Conservation (phyloP, 2,329 filamentous ascomycete species). For the Ophiostoma perfectum region DNA sequence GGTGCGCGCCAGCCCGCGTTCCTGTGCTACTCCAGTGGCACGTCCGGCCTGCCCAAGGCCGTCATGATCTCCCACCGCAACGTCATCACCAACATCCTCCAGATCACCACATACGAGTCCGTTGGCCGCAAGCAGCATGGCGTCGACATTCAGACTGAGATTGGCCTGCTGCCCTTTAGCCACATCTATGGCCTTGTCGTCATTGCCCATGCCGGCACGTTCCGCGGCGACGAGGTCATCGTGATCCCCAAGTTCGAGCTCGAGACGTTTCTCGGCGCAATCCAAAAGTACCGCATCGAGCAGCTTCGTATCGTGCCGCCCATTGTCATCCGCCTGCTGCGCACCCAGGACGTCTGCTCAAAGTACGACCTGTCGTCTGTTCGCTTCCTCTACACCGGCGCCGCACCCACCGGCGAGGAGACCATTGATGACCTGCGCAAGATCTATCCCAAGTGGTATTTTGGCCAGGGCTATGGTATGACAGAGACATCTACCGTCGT, state of each 20-base stretch:
- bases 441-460: constrained; percentile 56
- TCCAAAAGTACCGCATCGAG: constrained; percentile 63
- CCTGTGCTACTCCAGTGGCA: constrained; percentile 66
- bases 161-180: constrained; percentile 67
- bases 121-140: constrained; percentile 31
- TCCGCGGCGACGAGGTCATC: constrained; percentile 65
- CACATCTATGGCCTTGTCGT: constrained; percentile 75
- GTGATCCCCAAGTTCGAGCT: constrained; percentile 71
- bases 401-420: constrained; percentile 70
- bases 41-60: constrained; percentile 68
- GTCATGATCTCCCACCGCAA: constrained; percentile 74
- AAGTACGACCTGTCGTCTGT: constrained; percentile 70
- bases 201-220: constrained; percentile 59
- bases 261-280: constrained; percentile 51
- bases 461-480: constrained; percentile 70
- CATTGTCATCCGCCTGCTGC: constrained; percentile 71
- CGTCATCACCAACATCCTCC: constrained; percentile 66
- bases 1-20: constrained; percentile 58
- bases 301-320: constrained; percentile 67
- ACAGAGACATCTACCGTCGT: constrained; percentile 74
- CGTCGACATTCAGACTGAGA: constrained; percentile 36
- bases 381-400: constrained; percentile 62
- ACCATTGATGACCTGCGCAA: constrained; percentile 59
- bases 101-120: constrained; percentile 46
- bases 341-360: constrained; percentile 53